A percentile compares a stretch with the other conserved stretches of the same genome.
Conservation (phyloP, 805 yeast genomes). For the Cyberlindnera maritima region DNA sequence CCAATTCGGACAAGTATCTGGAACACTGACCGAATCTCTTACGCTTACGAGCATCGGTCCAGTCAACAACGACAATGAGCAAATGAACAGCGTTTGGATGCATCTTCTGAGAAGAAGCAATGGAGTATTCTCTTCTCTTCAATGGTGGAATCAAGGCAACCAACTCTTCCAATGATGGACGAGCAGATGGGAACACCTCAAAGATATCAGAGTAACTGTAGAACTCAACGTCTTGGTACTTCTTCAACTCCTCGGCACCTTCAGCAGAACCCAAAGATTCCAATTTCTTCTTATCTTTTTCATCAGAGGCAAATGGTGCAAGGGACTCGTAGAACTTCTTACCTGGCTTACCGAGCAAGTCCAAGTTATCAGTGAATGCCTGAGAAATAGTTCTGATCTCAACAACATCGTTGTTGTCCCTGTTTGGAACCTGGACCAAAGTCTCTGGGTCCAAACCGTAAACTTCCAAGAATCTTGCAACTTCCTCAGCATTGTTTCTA, state of each 20-base stretch:
- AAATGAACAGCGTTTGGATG: conserved; percentile 91
- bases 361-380: conserved; percentile 74
- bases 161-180: conserved; percentile 70
- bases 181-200: conserved; percentile 75
- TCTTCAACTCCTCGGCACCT: conserved; percentile 84
- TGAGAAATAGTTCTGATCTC: conserved; percentile 85
- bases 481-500: conserved; percentile 65
- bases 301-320: conserved; percentile 69
- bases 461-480: conserved; percentile 61
- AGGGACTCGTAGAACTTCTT: conserved; percentile 88
- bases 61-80: conserved; percentile 92
- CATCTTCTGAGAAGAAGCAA: conserved; percentile 91
- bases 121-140: conserved; percentile 96
- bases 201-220: conserved; percentile 79
- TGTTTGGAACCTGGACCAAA: conserved; percentile 67
- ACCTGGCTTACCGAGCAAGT: conserved; percentile 92
- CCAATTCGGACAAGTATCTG: conserved; percentile 77
- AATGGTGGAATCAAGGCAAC: conserved; percentile 75
- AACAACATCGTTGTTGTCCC: conserved; percentile 50
- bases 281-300: conserved; percentile 58
- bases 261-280: conserved; percentile 66
- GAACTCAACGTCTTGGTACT: conserved; percentile 80
- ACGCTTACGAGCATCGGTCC: conserved; percentile 86
- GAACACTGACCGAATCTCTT: conserved; percentile 93
- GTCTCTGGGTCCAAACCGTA: conserved; percentile 73